Evolutionary conservation across 495 filamentous ascomycete species (phyloP).

Genomic region (Massariosphaeria phaeospora): DNA sequence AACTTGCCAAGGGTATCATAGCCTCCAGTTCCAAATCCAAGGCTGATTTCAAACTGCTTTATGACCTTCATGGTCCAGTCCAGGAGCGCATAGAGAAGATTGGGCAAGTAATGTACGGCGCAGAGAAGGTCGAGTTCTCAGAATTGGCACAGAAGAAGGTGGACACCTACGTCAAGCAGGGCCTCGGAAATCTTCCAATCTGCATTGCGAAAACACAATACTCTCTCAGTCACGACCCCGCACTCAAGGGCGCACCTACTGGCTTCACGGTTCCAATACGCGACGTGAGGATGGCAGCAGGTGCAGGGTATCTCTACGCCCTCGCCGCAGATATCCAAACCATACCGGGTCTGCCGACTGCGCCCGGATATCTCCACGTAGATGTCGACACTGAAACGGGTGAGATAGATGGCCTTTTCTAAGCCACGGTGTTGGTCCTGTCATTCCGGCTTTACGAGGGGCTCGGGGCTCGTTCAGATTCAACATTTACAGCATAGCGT

Average conservation of each 20-base stretch:
- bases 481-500: slow-evolving; percentile 20
- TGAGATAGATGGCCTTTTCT: slow-evolving; percentile 94
- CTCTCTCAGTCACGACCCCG: slow-evolving; percentile 87
- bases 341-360: slow-evolving; percentile 91
- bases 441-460: not conserved
- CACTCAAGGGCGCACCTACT: slow-evolving; percentile 91
- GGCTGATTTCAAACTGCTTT: slow-evolving; percentile 78
- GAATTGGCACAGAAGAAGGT: slow-evolving; percentile 93
- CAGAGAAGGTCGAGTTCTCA: slow-evolving; percentile 83
- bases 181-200: slow-evolving; percentile 86
- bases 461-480: not conserved
- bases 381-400: slow-evolving; percentile 91
- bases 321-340: slow-evolving; percentile 97
- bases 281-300: slow-evolving; percentile 89
- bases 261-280: slow-evolving; percentile 94
- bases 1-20: slow-evolving; percentile 84
- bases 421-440: slow-evolving; percentile 26
- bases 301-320: slow-evolving; percentile 91
- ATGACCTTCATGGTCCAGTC: slow-evolving; percentile 71
- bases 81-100: slow-evolving; percentile 91
- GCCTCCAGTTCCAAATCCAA: slow-evolving; percentile 77
- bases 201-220: slow-evolving; percentile 99
- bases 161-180: slow-evolving; percentile 87
- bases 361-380: slow-evolving; percentile 92
- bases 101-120: slow-evolving; percentile 89